Percentiles rank a stretch among this genome's conserved stretches.
phyloP scores from a whole-genome alignment of 306 rosid species.

The Quercus berberidifolia region DNA sequence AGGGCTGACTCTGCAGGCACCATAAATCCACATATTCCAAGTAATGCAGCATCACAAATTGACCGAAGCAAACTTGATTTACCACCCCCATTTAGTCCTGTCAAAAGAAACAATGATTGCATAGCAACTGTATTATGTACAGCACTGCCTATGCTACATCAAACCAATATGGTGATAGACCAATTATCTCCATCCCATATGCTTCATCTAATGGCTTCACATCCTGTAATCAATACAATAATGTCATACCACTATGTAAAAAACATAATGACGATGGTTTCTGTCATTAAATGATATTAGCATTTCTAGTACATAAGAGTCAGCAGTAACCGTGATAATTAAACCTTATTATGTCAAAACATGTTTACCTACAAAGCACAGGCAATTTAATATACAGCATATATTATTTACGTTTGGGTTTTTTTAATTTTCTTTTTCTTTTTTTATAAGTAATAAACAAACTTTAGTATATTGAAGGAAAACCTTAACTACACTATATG shows the following conservation, averaged over 20 bases:
- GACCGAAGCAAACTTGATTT: constrained; percentile 94
- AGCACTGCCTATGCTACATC: constrained; percentile 70
- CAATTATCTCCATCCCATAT: constrained; percentile 62
- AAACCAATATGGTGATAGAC: constrained; percentile 88
- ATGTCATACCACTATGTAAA: constrained; percentile 7
- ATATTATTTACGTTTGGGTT: not conserved
- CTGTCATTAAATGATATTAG: not conserved
- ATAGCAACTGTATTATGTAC: constrained; percentile 81
- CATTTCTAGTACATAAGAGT: not conserved
- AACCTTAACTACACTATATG: no score
- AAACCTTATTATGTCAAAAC: not conserved
- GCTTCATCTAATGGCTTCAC: constrained; percentile 29
- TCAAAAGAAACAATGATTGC: constrained; percentile 84
- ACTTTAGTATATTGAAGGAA: no score
- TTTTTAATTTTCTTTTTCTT: no score
- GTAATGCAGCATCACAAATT: constrained; percentile 84
- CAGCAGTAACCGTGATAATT: not conserved
- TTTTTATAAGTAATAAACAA: no score
- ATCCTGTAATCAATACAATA: constrained; percentile 43
- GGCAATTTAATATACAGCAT: not conserved
- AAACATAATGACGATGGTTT: not conserved
- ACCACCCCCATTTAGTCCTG: constrained; percentile 98
- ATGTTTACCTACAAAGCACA: not conserved
- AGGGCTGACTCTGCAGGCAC: constrained; percentile 84
- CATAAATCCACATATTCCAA: constrained; percentile 93